Conservation (phyloP, 306 rosid genomes). For the Corylus heterophylla region DNA sequence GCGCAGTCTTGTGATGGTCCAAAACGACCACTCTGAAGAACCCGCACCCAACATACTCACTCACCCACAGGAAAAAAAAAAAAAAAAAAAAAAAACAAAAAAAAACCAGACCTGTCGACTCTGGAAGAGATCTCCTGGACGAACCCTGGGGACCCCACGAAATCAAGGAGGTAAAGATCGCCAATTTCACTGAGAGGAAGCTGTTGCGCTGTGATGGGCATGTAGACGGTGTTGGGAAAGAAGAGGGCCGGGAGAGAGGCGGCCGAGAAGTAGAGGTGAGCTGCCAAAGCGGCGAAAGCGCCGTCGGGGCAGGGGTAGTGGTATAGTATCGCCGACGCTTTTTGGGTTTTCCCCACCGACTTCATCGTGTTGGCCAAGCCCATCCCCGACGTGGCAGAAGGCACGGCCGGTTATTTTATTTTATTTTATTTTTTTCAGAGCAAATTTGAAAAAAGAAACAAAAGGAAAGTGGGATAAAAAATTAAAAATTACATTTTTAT, state of each 20-base stretch:
- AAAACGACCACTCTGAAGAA: conserved; percentile 55
- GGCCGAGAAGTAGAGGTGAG: conserved; percentile 79
- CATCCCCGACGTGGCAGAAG: background rate
- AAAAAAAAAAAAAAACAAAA: background rate
- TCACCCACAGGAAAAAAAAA: background rate
- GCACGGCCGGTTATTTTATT: background rate
- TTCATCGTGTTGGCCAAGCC: background rate
- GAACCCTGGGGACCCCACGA: conserved; percentile 72
- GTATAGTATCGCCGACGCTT: conserved; percentile 61
- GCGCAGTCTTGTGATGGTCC: conserved; percentile 93
- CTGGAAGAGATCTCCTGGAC: conserved; percentile 54
- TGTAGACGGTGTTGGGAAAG: conserved; percentile 82
- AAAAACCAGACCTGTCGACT: conserved; percentile 44
- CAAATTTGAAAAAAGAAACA: too few relatives aligned
- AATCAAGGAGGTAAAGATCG: conserved; percentile 81
- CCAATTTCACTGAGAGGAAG: conserved; percentile 61
- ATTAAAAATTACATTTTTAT: too few relatives aligned
- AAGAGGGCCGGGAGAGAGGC: conserved; percentile 48
- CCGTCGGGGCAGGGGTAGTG: conserved; percentile 97
- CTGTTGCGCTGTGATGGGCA: conserved; percentile 55
- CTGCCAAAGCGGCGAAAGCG: conserved; percentile 83
- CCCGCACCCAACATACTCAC: background rate
- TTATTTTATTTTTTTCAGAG: too few relatives aligned
- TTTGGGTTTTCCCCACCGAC: background rate
- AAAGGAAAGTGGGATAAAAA: too few relatives aligned